These are phyloP conservation scores for Macrolepiota albuminosa DNA, from an alignment of 768 basidiomycete species.

Conservation along the genomic window DNA sequence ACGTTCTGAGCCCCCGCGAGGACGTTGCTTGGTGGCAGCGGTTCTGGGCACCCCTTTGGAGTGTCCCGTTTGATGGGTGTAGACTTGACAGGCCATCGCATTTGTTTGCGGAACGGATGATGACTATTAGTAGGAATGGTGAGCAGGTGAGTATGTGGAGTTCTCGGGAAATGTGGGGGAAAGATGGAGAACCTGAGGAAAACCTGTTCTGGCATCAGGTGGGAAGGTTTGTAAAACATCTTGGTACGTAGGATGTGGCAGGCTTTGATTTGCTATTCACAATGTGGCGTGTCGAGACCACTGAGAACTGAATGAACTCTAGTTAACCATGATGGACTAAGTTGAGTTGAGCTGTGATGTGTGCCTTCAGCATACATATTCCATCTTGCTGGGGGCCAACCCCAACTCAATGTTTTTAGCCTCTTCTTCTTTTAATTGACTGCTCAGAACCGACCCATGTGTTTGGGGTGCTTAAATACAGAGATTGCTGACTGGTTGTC, in stretches of 20 bases:
- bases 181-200: slow-evolving; percentile 51
- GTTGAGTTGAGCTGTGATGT: too few relatives aligned
- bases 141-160: slow-evolving; percentile 41
- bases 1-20: slow-evolving; percentile 48
- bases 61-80: slow-evolving; percentile 56
- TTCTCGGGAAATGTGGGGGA: slow-evolving; percentile 39
- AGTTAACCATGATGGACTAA: too few relatives aligned
- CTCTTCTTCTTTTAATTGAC: too few relatives aligned
- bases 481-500: too few relatives aligned
- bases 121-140: slow-evolving; percentile 16
- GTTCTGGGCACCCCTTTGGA: slow-evolving; percentile 73
- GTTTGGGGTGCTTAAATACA: too few relatives aligned
- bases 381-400: too few relatives aligned
- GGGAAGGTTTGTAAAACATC: slow-evolving; percentile 51
- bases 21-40: slow-evolving; percentile 71
- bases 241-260: background rate
- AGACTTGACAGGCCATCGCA: slow-evolving; percentile 54
- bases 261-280: too few relatives aligned
- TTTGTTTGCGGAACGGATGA: slow-evolving; percentile 36
- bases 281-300: too few relatives aligned
- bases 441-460: too few relatives aligned
- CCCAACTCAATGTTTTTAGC: too few relatives aligned
- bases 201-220: slow-evolving; percentile 55
- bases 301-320: too few relatives aligned
- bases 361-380: too few relatives aligned